phyloP scores from a whole-genome alignment of 2,329 filamentous ascomycete genomes.

The Aspergillus ustus region DNA sequence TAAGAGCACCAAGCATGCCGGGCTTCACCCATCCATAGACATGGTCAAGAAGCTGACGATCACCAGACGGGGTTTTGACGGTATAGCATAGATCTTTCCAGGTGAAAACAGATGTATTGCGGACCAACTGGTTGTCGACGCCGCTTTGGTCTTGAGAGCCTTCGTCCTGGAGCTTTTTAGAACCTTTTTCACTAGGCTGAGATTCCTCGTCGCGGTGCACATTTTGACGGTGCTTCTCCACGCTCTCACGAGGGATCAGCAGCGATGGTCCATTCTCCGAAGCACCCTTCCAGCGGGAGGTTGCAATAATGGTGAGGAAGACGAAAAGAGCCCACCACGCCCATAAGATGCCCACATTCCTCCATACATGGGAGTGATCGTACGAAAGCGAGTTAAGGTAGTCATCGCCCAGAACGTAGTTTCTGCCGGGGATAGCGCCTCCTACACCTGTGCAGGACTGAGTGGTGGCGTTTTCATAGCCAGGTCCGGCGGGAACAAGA shows the following conservation, averaged over 20 bases:
- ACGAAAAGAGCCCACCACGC: constrained; percentile 67
- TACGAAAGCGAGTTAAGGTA: constrained; percentile 63
- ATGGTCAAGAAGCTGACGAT: constrained; percentile 64
- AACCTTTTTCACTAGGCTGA: constrained; percentile 32
- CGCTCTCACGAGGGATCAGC: constrained; percentile 66
- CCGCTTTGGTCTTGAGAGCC: constrained; percentile 25
- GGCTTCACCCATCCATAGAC: constrained; percentile 79
- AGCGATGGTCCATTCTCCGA: constrained; percentile 60
- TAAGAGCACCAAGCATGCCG: constrained; percentile 75
- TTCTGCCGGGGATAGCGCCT: constrained; percentile 57
- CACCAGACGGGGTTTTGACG: constrained; percentile 62
- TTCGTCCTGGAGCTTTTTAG: constrained; percentile 25
- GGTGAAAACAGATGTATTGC: constrained; percentile 72
- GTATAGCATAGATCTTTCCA: constrained; percentile 76
- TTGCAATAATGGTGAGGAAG: constrained; percentile 62
- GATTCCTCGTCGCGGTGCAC: constrained; percentile 57
- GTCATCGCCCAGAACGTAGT: constrained; percentile 59
- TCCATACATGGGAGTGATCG: constrained; percentile 58
- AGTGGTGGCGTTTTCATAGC: constrained; percentile 31
- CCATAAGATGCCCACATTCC: constrained; percentile 67
- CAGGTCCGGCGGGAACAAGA: constrained; percentile 40
- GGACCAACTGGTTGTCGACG: constrained; percentile 54
- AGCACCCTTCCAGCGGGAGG: constrained; percentile 60
- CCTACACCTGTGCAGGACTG: constrained; percentile 56
- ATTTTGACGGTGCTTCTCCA: constrained; percentile 42